Base-by-base conservation (phyloP, 345 rosid species). In the Populus ilicifolia region DNA sequence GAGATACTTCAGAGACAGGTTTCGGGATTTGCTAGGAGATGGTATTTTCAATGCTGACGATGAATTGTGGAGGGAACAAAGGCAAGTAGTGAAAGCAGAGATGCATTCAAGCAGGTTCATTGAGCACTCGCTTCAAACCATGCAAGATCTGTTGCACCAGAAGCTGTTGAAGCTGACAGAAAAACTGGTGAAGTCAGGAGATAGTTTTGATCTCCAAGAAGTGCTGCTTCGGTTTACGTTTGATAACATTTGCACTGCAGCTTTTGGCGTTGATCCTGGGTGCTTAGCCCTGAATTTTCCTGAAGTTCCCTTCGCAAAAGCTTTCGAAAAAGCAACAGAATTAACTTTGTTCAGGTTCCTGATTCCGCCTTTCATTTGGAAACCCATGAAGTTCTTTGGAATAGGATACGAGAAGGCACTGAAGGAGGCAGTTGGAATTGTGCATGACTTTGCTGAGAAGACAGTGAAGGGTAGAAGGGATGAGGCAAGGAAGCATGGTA, bases 241-340 rank as follows among this genome's bases (percentile, higher is more conserved):
- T 69, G 97, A 92, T 69, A 94, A 86, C 67, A 90, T 91, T 48
- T 94, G 93, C 67, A 82, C 78, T 12, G 86, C 90, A 0, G 93
- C 94, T 54, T 85, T 92, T 0, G 98, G 97, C 4, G 80, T 90
- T 33, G 91, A 92, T 84, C 89, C 96, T 0, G 97, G 92, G 3
- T 89, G 93, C 72, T 84, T 92, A 78, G 85, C 83, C 33, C 72
- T 79, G 75, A 89, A 86, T 75, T 84, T 89, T 27, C 92, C 92
- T 1, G 77, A 86, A 13, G 86, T 90, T 77, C 92, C 90, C 27
- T 94, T 94, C 35, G 92, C 93, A 14, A 91, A 86, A 77, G 93
- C 97, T 3, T 94, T 92, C 48, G 96, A 94, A 84, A 89, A 88
- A 79, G 94, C 98, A 35, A 91, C 96, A 4, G 94, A 92, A 75